Conservation (phyloP, 2,329 filamentous ascomycete genomes). For the Gnomoniopsis smithogilvyi region DNA sequence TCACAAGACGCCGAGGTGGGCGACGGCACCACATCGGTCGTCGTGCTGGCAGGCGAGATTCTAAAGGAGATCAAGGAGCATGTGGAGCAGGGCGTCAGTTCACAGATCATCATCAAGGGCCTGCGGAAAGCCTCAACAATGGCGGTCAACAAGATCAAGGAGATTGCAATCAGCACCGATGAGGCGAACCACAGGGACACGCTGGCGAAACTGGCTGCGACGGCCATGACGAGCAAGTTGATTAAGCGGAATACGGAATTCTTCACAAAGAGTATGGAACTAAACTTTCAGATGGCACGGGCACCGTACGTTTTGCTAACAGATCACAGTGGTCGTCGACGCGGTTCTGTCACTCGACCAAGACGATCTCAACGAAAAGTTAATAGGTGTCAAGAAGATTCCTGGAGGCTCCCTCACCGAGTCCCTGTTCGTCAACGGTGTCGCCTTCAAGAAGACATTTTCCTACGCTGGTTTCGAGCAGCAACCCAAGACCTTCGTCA, state of each 20-base stretch:
- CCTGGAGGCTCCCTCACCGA: conserved; percentile 94
- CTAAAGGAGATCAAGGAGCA: conserved; percentile 95
- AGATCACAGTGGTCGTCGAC: conserved; percentile 82
- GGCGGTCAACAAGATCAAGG: conserved; percentile 98
- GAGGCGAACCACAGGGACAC: conserved; percentile 86
- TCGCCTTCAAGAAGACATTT: conserved; percentile 99
- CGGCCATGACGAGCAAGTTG: conserved; percentile 98
- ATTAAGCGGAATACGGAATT: conserved; percentile 97
- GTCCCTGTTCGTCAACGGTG: conserved; percentile 94
- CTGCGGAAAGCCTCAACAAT: conserved; percentile 81
- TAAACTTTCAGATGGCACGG: conserved; percentile 1
- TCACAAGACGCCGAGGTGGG: conserved; percentile 99
- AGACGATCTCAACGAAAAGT: conserved; percentile 93
- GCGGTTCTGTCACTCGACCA: conserved; percentile 94
- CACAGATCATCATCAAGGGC: conserved; percentile 96
- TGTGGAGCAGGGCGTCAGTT: conserved; percentile 94
- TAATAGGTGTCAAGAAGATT: conserved; percentile 98
- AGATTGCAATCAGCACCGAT: conserved; percentile 84
- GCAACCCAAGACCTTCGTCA: conserved; percentile 90
- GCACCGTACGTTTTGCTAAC: conserved; percentile 20
- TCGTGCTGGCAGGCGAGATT: conserved; percentile 95
- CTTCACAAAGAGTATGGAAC: conserved; percentile 84
- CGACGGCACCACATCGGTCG: conserved; percentile 95
- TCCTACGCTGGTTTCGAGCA: conserved; percentile 99
- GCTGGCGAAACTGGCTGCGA: conserved; percentile 82